Conservation (phyloP, 768 basidiomycete species). For the Mycena filopes region DNA sequence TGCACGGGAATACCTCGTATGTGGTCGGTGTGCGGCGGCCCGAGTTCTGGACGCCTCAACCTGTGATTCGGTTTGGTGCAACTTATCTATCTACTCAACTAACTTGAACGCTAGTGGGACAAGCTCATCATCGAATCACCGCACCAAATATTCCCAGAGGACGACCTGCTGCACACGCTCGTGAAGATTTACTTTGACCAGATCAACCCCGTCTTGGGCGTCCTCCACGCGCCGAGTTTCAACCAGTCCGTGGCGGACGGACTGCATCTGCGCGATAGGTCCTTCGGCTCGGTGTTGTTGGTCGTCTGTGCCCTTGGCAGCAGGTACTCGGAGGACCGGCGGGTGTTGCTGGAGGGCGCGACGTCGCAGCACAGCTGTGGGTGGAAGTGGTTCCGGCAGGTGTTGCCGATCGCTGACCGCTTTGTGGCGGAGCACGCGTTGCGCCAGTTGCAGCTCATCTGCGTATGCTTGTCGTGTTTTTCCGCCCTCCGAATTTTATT, state of each 20-base stretch:
- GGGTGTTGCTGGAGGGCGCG: slow-evolving; percentile 48
- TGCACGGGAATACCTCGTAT: not conserved
- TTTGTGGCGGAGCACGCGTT: slow-evolving; percentile 65
- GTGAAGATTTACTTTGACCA: slow-evolving; percentile 68
- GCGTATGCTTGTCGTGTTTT: slow-evolving; percentile 56
- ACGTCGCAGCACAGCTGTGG: slow-evolving; percentile 58
- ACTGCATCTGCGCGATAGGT: slow-evolving; percentile 58
- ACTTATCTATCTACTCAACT: too few species aligned
- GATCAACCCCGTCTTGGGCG: slow-evolving; percentile 61
- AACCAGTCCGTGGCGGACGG: slow-evolving; percentile 55
- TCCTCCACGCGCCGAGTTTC: slow-evolving; percentile 77
- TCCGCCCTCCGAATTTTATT: too few species aligned
- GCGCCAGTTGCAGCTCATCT: slow-evolving; percentile 77
- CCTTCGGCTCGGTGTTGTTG: slow-evolving; percentile 69
- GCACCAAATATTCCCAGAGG: slow-evolving; percentile 55
- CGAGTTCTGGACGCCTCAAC: slow-evolving; percentile 12
- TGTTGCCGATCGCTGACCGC: slow-evolving; percentile 65
- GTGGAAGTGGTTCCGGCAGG: slow-evolving; percentile 71
- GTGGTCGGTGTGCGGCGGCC: slow-evolving; percentile 12
- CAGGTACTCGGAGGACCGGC: slow-evolving; percentile 65
- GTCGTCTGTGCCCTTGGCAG: slow-evolving; percentile 73
- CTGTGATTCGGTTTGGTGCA: not conserved
- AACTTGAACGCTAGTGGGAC: slow-evolving; percentile 19
- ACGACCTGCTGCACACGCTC: slow-evolving; percentile 59
- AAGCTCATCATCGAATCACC: slow-evolving; percentile 26